Base-by-base conservation (phyloP, 78 protist species). In the Chrysochromulina tobinii region DNA sequence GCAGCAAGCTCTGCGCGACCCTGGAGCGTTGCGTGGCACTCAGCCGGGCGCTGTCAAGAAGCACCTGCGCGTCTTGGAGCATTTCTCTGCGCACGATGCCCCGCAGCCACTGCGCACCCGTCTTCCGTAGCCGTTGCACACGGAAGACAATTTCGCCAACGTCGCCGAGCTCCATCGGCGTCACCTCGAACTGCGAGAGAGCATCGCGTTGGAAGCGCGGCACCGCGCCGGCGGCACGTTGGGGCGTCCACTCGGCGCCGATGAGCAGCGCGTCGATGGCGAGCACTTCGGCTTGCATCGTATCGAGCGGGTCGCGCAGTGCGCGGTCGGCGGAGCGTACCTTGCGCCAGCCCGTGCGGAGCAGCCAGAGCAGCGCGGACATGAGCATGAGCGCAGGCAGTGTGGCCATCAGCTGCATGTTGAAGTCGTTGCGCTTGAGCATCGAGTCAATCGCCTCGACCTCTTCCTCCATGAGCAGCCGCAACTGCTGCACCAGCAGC, bases 391-490 rank as follows among this genome's bases (percentile, higher is more conserved):
- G 79, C 12, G 79, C 79, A 5, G 79, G 79, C 79, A 69, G 51
- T 3, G 17, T 17, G 51, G 79, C 79, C 79, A 69, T 69, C 55
- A 69, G 5, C 79, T 69, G 79, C 12, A 69, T 27, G 14, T 5
- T 25, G 50, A 69, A 69, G 51, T 69, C 79, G 79, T 69, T 69
- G 8, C 79, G 79, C 79, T 69, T 23, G 53, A 69, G 79, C 79
- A 38, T 23, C 79, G 4, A 15, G 51, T 69, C 79, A 3, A 17
- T 51, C n/a, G 6, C 6, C 79, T 69, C 79, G 53, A 69, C 51
- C 51, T 69, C n/a, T 51, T 69, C 79, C 51, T 69, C 79, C 12
- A 69, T 5, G n/a, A 69, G 79, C 50, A 69, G 12, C 79, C 27
- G 38, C 23, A 59, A 12, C 64, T 59, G 64, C 64, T 59, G 64